phyloP scores from a whole-genome alignment of 345 rosid species.

The Salix dunnii region DNA sequence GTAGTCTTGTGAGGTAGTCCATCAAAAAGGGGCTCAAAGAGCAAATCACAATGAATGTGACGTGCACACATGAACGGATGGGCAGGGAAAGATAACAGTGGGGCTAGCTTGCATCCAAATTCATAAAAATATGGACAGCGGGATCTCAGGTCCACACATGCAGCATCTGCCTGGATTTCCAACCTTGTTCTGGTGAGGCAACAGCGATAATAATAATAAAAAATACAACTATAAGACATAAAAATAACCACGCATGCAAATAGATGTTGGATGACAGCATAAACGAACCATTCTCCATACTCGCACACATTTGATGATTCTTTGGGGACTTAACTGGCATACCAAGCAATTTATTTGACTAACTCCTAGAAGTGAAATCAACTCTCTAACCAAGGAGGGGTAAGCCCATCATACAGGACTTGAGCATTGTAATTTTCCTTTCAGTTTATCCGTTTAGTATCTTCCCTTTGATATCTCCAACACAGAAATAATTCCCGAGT shows the following conservation, averaged over 20 bases:
- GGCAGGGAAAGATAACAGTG: constrained; percentile 44
- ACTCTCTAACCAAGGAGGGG: not conserved
- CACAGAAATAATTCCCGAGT: not conserved
- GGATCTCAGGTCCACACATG: constrained; percentile 77
- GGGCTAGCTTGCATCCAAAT: constrained; percentile 81
- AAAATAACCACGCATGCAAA: not conserved
- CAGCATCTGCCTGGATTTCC: constrained; percentile 89
- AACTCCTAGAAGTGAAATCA: not conserved
- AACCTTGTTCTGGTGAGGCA: constrained; percentile 52
- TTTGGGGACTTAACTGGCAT: not conserved
- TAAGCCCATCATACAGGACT: not conserved
- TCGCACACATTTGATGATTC: not conserved
- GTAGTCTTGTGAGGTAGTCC: not conserved
- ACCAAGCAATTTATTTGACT: not conserved
- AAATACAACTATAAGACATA: not conserved
- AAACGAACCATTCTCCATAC: not conserved
- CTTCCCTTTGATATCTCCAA: not conserved
- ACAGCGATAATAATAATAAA: not conserved
- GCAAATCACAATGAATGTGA: not conserved
- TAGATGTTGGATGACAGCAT: not conserved
- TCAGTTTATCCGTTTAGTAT: not conserved
- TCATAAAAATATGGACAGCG: constrained; percentile 73
- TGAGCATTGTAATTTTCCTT: constrained; percentile 52
- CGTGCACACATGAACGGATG: not conserved
- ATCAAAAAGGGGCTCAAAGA: not conserved